A percentile compares a stretch with the other conserved stretches of the same genome.
Evolutionary conservation across 495 filamentous ascomycete species (phyloP).

Genomic region (Xylona heveae): DNA sequence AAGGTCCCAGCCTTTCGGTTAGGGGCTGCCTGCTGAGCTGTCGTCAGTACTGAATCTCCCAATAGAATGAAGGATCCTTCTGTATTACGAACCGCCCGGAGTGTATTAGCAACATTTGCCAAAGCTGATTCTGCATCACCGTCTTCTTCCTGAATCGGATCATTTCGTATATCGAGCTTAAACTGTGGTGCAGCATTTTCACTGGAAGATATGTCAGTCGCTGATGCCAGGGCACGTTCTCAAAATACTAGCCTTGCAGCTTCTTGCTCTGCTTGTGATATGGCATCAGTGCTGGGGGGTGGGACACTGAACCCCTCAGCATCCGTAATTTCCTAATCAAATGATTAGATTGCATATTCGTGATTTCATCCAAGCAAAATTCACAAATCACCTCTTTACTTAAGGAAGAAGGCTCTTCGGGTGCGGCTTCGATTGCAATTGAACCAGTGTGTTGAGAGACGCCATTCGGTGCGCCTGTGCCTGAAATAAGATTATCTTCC

Average conservation of each 20-base stretch:
- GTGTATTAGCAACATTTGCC: conserved; percentile 74
- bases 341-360: neutral
- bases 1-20: conserved; percentile 53
- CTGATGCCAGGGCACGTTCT: conserved; percentile 1
- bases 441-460: too few species aligned
- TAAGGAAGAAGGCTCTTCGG: too few species aligned
- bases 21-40: conserved; percentile 33
- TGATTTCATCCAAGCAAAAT: neutral
- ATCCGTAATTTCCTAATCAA: conserved; percentile 19
- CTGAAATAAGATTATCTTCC: too few species aligned
- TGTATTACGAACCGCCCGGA: conserved; percentile 35
- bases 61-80: neutral
- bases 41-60: conserved; percentile 19
- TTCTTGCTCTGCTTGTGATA: conserved; percentile 63
- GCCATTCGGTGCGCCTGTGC: conserved; percentile 18
- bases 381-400: too few species aligned
- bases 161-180: conserved; percentile 80
- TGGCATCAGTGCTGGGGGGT: conserved; percentile 48
- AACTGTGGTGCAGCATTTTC: conserved; percentile 41
- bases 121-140: conserved; percentile 71
- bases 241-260: conserved; percentile 25
- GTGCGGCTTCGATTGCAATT: too few species aligned
- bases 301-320: conserved; percentile 51
- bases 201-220: conserved; percentile 9
- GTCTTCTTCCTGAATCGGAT: conserved; percentile 70